These are phyloP conservation scores for Trifolium dubium DNA, from an alignment of 306 rosid genomes.

Conservation along the genomic window DNA sequence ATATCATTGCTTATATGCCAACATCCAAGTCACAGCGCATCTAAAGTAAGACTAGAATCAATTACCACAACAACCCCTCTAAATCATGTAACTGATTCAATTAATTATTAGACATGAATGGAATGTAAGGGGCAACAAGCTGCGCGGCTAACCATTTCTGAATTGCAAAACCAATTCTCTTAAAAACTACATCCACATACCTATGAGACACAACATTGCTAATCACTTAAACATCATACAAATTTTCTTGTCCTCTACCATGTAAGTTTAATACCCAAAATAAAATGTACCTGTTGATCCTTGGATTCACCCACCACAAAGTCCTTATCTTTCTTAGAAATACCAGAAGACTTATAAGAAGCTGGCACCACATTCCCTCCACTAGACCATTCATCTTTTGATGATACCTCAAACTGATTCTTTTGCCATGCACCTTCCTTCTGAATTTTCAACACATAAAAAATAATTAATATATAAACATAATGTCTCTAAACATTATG, in stretches of 20 bases:
- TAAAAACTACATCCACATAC: too few relatives aligned
- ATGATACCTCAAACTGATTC: constrained; percentile 42
- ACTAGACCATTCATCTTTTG: constrained; percentile 52
- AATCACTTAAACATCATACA: too few relatives aligned
- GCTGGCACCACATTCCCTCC: constrained; percentile 47
- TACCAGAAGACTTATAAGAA: constrained; percentile 63
- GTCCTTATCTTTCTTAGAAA: constrained; percentile 69
- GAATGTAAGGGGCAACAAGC: too few relatives aligned
- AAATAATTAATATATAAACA: neutral
- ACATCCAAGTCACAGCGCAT: neutral
- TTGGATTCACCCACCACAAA: constrained; percentile 46
- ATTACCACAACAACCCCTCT: neutral
- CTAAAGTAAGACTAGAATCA: neutral
- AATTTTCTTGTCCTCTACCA: neutral
- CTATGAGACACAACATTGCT: too few relatives aligned
- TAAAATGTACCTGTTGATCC: constrained; percentile 67
- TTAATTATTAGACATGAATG: too few relatives aligned
- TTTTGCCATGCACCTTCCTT: constrained; percentile 49
- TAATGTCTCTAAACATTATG: neutral
- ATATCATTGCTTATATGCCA: neutral
- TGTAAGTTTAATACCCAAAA: neutral
- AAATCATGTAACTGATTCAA: neutral
- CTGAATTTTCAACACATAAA: constrained; percentile 41
- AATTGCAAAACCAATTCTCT: too few relatives aligned
- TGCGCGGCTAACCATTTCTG: too few relatives aligned